These are phyloP conservation scores for Dictyostelium discoideum DNA, from an alignment of 78 protist species.

Conservation along the genomic window DNA sequence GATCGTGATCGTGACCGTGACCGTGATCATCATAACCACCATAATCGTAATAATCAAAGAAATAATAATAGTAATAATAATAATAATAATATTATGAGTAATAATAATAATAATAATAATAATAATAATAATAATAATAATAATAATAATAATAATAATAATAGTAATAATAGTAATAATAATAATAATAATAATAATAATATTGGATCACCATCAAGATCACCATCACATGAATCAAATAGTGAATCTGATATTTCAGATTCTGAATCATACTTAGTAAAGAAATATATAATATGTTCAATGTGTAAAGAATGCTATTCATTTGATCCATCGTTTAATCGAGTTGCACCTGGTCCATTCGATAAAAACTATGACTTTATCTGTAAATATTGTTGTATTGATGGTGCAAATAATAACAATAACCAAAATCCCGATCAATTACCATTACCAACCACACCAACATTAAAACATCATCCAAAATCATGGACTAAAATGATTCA, in stretches of 20 bases:
- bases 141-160: not conserved
- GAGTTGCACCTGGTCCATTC: slow-evolving; percentile 71
- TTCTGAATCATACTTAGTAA: slow-evolving; percentile 21
- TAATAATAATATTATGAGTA: no score
- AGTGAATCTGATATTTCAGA: slow-evolving; percentile 50
- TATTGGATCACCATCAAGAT: slow-evolving; percentile 36
- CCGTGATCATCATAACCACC: not conserved
- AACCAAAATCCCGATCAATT: not conserved
- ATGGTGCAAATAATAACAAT: not conserved
- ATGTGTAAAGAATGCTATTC: slow-evolving; percentile 6
- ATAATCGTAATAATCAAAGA: no score
- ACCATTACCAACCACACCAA: not conserved
- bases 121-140: not conserved
- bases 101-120: no score
- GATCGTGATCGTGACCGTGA: not conserved
- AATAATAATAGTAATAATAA: no score
- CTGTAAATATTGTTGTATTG: slow-evolving; percentile 47
- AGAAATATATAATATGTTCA: not conserved
- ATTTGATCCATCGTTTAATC: not conserved
- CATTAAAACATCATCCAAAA: slow-evolving; percentile 55
- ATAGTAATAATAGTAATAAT: not conserved
- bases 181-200: not conserved
- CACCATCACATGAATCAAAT: slow-evolving; percentile 34
- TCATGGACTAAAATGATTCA: slow-evolving; percentile 75
- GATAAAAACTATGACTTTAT: slow-evolving; percentile 56